Evolutionary conservation across 441 rosid species (phyloP).

Genomic region (Croton laevigatus): DNA sequence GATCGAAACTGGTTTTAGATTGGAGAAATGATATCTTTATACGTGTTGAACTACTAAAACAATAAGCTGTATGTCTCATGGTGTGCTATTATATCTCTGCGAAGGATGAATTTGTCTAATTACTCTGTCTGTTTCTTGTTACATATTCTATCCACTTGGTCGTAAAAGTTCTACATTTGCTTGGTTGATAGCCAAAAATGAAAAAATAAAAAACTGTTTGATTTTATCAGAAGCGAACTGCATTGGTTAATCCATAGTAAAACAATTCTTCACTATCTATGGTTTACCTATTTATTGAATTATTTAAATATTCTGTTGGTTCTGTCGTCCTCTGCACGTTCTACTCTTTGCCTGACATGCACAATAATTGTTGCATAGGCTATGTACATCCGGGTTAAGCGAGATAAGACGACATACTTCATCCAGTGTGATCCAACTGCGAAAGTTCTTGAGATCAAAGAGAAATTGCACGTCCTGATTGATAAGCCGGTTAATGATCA

Average conservation of each 20-base stretch:
- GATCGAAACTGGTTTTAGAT: no score
- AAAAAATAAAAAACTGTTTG: no score
- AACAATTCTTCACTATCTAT: not conserved
- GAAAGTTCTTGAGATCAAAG: slow-evolving; percentile 64
- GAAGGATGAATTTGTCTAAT: not conserved
- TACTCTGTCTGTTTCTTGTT: slow-evolving; percentile 1
- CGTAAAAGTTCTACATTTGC: not conserved
- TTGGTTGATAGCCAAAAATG: not conserved
- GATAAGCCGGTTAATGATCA: slow-evolving; percentile 71
- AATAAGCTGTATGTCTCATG: not conserved
- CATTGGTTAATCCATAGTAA: not conserved
- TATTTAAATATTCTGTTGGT: not conserved
- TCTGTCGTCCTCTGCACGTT: not conserved
- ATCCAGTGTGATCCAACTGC: slow-evolving; percentile 88
- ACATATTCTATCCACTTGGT: not conserved
- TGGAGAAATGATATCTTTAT: not conserved
- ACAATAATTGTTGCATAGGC: slow-evolving; percentile 37
- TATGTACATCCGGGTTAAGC: slow-evolving; percentile 89
- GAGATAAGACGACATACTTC: slow-evolving; percentile 73
- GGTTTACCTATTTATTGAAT: not conserved
- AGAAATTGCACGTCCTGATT: slow-evolving; percentile 62
- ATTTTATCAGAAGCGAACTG: no score
- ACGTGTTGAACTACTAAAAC: no score
- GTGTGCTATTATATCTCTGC: not conserved
- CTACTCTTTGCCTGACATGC: not conserved